These are phyloP conservation scores for Colletotrichum tropicicola DNA, from an alignment of 2,329 filamentous ascomycete species.

Conservation along the genomic window DNA sequence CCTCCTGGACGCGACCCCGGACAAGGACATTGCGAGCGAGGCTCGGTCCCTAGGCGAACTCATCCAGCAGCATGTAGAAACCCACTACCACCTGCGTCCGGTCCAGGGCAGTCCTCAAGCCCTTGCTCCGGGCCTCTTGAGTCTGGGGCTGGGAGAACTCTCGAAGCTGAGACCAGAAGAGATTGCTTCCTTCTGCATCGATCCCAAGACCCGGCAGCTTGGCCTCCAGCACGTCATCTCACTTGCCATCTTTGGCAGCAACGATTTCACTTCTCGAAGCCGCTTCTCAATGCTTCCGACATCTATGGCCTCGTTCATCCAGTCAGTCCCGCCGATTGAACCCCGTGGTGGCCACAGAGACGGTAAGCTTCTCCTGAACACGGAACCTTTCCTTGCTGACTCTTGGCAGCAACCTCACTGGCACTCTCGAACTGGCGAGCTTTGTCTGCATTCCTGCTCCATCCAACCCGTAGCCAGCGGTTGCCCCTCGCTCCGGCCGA, in stretches of 20 bases:
- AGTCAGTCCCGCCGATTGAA: conserved; percentile 39
- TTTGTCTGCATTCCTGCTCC: conserved; percentile 52
- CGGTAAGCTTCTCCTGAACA: conserved; percentile 37
- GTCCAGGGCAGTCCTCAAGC: conserved; percentile 30
- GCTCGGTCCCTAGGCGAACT: conserved; percentile 43
- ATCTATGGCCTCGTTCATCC: conserved; percentile 40
- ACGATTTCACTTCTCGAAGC: conserved; percentile 38
- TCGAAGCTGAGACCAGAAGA: conserved; percentile 21
- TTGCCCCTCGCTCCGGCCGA: conserved; percentile 42
- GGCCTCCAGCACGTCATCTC: conserved; percentile 50
- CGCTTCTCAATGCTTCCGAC: conserved; percentile 47
- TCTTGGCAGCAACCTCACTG: conserved; percentile 35
- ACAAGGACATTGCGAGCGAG: conserved; percentile 44
- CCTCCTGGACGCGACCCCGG: conserved; percentile 45
- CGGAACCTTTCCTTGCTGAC: not conserved
- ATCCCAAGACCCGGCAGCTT: conserved; percentile 40
- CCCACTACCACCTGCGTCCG: conserved; percentile 44
- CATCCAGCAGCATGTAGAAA: conserved; percentile 50
- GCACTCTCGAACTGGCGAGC: conserved; percentile 52
- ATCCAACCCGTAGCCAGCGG: conserved; percentile 45
- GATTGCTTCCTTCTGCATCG: conserved; percentile 41
- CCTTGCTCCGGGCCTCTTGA: conserved; percentile 35
- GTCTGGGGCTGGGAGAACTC: conserved; percentile 37
- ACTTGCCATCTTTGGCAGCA: conserved; percentile 44
- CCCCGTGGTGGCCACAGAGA: conserved; percentile 34